These are phyloP conservation scores for Vanrija humicola DNA, from an alignment of 1,284 basidiomycete species.

Conservation along the genomic window DNA sequence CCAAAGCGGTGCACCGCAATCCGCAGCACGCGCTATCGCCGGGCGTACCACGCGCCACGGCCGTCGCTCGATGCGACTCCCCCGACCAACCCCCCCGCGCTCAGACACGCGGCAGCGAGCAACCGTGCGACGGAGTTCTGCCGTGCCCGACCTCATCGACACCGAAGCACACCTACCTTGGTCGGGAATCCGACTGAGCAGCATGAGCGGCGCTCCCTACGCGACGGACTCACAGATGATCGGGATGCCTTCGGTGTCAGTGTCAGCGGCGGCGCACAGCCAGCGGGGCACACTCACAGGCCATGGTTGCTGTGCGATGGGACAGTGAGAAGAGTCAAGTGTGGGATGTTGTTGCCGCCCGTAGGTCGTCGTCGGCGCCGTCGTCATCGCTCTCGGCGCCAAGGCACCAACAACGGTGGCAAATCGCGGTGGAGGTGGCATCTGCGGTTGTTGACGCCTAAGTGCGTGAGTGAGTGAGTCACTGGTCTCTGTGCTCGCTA, in stretches of 20 bases:
- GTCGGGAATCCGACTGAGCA: constrained; percentile 39
- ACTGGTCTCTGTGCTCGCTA: too few species aligned
- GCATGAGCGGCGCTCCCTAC: background rate
- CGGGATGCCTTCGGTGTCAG: constrained; percentile 25
- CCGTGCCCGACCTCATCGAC: too few species aligned
- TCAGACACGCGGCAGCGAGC: too few species aligned
- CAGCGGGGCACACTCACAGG: background rate
- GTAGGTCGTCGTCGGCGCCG: background rate
- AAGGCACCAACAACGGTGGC: background rate
- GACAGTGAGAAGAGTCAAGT: background rate
- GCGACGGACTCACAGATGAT: constrained; percentile 32
- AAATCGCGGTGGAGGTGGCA: background rate
- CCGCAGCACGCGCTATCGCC: too few species aligned
- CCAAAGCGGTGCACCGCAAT: too few species aligned
- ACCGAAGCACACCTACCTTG: constrained; percentile 21
- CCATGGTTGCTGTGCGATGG: constrained; percentile 1
- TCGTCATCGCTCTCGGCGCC: background rate
- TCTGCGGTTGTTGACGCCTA: too few species aligned
- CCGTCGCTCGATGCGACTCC: too few species aligned
- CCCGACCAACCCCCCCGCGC: too few species aligned
- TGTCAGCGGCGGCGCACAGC: too few species aligned
- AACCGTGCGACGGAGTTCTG: too few species aligned
- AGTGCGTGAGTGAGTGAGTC: too few species aligned
- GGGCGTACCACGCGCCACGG: too few species aligned
- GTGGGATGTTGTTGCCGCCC: background rate